Evolutionary conservation across 2,329 filamentous ascomycete genomes (phyloP).

Genomic region (Fusarium ramigenum): DNA sequence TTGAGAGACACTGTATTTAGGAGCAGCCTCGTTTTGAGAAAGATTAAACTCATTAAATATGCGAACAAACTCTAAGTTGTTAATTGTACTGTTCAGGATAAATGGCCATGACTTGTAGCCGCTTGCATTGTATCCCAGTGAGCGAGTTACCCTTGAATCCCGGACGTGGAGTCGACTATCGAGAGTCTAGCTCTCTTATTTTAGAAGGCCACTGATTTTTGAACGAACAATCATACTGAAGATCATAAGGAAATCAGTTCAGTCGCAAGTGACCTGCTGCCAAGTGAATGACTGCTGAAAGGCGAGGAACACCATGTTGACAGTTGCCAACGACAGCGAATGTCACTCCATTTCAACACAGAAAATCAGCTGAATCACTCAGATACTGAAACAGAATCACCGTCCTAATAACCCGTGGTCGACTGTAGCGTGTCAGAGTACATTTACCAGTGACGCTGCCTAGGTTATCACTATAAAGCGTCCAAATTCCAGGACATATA

Average conservation of each 20-base stretch:
- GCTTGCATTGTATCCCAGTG: background rate
- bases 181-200: background rate
- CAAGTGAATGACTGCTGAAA: background rate
- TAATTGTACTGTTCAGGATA: background rate
- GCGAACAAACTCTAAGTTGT: background rate
- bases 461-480: background rate
- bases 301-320: background rate
- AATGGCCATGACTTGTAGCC: background rate
- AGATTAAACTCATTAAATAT: background rate
- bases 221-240: too few relatives aligned
- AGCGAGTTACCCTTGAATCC: background rate
- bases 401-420: background rate
- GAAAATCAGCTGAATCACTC: background rate
- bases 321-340: background rate
- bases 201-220: rapidly evolving
- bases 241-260: background rate
- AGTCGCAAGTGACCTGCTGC: background rate
- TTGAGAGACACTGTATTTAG: background rate
- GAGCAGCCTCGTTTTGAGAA: background rate
- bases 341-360: background rate
- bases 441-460: background rate
- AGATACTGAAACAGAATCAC: background rate
- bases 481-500: background rate
- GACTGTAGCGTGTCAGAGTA: too few relatives aligned
- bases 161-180: background rate